Base-by-base conservation (phyloP, 2,329 filamentous ascomycete species). In the Dothidotthia symphoricarpi region DNA sequence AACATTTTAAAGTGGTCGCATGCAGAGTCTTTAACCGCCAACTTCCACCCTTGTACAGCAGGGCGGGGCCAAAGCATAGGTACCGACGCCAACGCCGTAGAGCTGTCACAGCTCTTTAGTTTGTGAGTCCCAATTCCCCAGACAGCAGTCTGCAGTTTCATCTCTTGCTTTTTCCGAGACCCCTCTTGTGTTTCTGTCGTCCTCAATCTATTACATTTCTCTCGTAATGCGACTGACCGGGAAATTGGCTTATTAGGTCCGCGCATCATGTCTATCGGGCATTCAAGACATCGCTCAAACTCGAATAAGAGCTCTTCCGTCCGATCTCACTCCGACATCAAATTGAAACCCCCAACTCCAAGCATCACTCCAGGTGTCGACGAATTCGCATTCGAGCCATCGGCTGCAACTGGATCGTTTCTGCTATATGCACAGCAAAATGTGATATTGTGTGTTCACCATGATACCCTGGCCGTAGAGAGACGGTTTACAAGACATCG, bases 401-500 rank as follows among this genome's bases (percentile, higher is more conserved):
- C 87, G 66, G 88, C 89, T 13, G 89, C 93, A 19, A 97, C 93
- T 4, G 88, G 86, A 2, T 88, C 88, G 16, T 86, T 93, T 73
- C 85, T 98, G 51, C 77, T 98, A 16, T 96, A 94, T 68, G 83
- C 88, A 16, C 77, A 97, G 64, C 86, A 88, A 22, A 83, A 82
- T 36, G 80, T 83, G 6, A 82, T 98, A 41, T 76, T 96, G 16
- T 93, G 89, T 65, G 82, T 91, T 22, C 89, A 95, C 59, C 91
- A 97, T 69, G 91, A 97, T 63, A 95, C 87, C 3, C 72, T 98
- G 37, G 87, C 86, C 13, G 84, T 97, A 51, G 91, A 97, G 60
- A 77, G 89, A 44, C 80, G 86, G 13, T 97, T 97, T 63, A 82
- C 86, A 17, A 78, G 83, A 42, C 93, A 98, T 65, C 78, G 80